phyloP scores from a whole-genome alignment of 2,329 filamentous ascomycete genomes.

The Calycina marina region DNA sequence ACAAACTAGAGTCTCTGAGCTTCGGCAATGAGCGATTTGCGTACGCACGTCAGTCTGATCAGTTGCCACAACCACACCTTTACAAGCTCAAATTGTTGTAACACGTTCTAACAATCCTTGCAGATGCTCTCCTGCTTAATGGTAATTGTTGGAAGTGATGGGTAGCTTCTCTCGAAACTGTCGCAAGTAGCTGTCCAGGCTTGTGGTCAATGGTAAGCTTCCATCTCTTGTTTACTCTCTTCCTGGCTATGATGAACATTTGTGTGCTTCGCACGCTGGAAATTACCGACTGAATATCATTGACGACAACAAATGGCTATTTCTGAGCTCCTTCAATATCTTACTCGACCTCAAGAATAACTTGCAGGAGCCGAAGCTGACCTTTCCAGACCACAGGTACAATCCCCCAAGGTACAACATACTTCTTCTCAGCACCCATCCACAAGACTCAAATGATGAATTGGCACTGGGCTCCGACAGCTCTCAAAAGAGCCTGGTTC shows the following conservation, averaged over 20 bases:
- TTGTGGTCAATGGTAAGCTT: slow-evolving; percentile 4
- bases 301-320: slow-evolving; percentile 81
- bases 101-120: no score
- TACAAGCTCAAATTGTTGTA: no score
- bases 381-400: no score
- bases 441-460: slow-evolving; percentile 50
- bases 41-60: slow-evolving; percentile 90
- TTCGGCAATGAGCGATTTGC: slow-evolving; percentile 67
- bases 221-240: neutral
- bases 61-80: no score
- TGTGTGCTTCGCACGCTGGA: slow-evolving; percentile 48
- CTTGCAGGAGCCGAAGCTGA: no score
- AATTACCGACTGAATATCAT: slow-evolving; percentile 82
- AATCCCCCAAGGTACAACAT: no score
- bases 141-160: no score
- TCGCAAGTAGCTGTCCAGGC: no score
- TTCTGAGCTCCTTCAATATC: slow-evolving; percentile 51
- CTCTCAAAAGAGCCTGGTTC: slow-evolving; percentile 28
- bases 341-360: no score
- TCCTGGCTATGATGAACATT: slow-evolving; percentile 22
- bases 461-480: slow-evolving; percentile 94
- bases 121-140: no score
- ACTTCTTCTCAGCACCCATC: slow-evolving; percentile 1
- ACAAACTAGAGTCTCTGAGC: slow-evolving; percentile 99
- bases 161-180: no score